Conservation (phyloP, 345 rosid genomes). For the Salix brachista region DNA sequence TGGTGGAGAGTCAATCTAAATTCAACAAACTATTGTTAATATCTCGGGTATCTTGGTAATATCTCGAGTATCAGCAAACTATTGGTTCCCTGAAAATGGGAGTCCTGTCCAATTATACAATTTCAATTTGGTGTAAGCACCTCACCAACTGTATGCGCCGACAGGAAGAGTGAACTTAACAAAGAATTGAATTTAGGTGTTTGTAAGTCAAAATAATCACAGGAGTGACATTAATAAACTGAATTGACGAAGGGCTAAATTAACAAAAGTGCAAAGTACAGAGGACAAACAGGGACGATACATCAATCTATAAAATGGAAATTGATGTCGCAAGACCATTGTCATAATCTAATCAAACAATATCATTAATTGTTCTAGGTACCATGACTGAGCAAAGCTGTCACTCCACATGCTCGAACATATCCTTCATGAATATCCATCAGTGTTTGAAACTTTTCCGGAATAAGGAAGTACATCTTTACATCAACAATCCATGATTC, state of each 20-base stretch:
- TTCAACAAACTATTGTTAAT: background rate
- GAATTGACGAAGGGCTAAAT: background rate
- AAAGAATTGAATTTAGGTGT: background rate
- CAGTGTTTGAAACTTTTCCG: background rate
- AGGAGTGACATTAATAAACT: background rate
- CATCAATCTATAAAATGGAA: background rate
- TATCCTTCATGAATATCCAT: background rate
- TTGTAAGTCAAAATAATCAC: background rate
- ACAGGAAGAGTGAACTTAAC: background rate
- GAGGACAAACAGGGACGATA: background rate
- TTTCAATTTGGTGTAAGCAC: background rate
- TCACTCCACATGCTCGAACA: background rate
- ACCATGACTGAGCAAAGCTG: background rate
- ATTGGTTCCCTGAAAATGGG: background rate
- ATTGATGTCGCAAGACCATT: background rate
- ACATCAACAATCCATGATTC: background rate
- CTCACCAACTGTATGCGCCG: background rate
- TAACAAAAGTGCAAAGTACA: background rate
- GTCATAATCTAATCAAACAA: background rate
- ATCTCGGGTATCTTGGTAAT: background rate
- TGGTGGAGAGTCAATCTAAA: too few species aligned
- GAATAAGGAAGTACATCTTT: background rate
- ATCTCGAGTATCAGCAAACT: constrained; percentile 34
- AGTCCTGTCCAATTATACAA: background rate
- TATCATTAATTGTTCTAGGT: background rate